Evolutionary conservation across 1,139 yeast species (phyloP).

Genomic region (Arxiozyma heterogenica): DNA sequence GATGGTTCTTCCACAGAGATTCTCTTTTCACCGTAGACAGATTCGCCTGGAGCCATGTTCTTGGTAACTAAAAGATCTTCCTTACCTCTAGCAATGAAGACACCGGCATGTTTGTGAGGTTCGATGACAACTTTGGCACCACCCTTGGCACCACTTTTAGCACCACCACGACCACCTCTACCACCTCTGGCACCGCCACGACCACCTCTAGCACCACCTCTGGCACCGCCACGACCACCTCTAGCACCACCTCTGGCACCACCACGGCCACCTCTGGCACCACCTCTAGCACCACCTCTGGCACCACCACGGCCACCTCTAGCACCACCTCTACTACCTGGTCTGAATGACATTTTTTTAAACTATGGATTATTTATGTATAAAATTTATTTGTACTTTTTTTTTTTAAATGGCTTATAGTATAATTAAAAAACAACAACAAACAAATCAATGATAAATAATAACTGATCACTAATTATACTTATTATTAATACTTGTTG

Average conservation of each 20-base stretch:
- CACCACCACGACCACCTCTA: constrained; percentile 76
- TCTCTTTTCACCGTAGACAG: constrained; percentile 97
- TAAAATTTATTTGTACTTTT: not conserved
- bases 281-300: constrained; percentile 50
- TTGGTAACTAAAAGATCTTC: constrained; percentile 96
- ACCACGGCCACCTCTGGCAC: constrained; percentile 40
- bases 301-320: constrained; percentile 35
- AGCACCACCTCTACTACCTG: constrained; percentile 40
- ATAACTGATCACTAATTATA: not conserved
- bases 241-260: constrained; percentile 41
- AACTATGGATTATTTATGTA: constrained; percentile 4
- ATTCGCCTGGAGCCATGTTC: constrained; percentile 96
- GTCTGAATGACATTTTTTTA: constrained; percentile 44
- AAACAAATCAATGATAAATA: not conserved
- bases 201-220: constrained; percentile 40
- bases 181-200: constrained; percentile 36
- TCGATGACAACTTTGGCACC: constrained; percentile 97
- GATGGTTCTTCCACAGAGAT: constrained; percentile 87
- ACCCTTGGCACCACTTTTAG: constrained; percentile 66
- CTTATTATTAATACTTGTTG: not conserved
- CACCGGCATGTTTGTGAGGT: constrained; percentile 98
- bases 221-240: constrained; percentile 44
- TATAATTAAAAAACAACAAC: not conserved
- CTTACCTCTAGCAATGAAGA: constrained; percentile 98
- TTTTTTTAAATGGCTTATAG: not conserved